These are phyloP conservation scores for Penicillium rolfsii DNA, from an alignment of 2,329 filamentous ascomycete species.

Conservation along the genomic window DNA sequence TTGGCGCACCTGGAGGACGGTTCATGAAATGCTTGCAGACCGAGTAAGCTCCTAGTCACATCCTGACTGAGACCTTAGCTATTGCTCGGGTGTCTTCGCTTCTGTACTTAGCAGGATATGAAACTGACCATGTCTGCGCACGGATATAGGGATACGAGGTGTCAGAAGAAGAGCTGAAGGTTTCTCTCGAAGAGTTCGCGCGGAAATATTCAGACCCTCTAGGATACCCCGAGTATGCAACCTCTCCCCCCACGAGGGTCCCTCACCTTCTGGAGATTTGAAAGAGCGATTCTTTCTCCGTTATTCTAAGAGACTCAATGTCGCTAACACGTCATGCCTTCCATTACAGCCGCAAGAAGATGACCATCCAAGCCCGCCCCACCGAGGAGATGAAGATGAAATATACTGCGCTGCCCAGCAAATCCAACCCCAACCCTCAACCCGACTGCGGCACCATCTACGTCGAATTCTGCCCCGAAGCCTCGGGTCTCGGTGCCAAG, in stretches of 20 bases:
- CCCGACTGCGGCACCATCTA: constrained; percentile 85
- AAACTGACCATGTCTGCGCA: constrained; percentile 25
- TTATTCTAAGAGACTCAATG: not conserved
- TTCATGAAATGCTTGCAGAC: constrained; percentile 93
- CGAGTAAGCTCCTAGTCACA: constrained; percentile 62
- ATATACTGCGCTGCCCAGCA: constrained; percentile 72
- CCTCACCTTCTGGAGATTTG: not conserved
- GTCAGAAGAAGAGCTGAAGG: constrained; percentile 82
- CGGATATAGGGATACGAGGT: constrained; percentile 81
- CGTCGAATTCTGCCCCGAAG: constrained; percentile 85
- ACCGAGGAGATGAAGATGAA: constrained; percentile 82
- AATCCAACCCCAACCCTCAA: constrained; percentile 69
- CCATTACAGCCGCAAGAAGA: constrained; percentile 69
- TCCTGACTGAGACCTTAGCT: not conserved
- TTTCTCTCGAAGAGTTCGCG: constrained; percentile 82
- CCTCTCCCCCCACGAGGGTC: not conserved
- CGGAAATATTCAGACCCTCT: constrained; percentile 70
- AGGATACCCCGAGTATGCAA: constrained; percentile 73
- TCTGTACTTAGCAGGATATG: not conserved
- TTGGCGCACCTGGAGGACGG: constrained; percentile 92
- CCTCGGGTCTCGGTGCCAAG: constrained; percentile 77
- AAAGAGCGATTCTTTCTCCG: not conserved
- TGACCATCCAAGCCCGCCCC: constrained; percentile 87
- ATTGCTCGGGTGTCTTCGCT: not conserved
- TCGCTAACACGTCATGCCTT: constrained; percentile 15